Evolutionary conservation across 2,329 filamentous ascomycete species (phyloP).

Genomic region (Aspergillus sp.): DNA sequence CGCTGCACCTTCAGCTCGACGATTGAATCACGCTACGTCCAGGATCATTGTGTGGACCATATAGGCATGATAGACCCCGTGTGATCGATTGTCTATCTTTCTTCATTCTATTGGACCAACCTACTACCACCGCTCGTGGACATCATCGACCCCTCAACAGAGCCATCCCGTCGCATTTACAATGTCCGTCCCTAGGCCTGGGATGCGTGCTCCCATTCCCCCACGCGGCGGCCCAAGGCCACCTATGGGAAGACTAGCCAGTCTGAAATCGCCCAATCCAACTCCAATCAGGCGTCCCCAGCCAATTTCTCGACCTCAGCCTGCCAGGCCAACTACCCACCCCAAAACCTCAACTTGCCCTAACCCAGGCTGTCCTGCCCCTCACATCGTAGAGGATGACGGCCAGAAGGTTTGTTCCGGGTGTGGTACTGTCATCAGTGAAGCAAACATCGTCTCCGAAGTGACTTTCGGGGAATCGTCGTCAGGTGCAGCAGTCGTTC

Average conservation of each 20-base stretch:
- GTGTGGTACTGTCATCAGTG: constrained; percentile 81
- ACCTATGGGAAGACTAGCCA: constrained; percentile 43
- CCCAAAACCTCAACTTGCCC: constrained; percentile 47
- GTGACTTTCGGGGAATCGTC: constrained; percentile 87
- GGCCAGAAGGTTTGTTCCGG: constrained; percentile 67
- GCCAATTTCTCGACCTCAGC: constrained; percentile 32
- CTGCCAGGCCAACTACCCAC: constrained; percentile 36
- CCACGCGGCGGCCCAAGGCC: constrained; percentile 28
- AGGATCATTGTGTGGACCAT: not conserved
- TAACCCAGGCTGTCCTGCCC: constrained; percentile 48
- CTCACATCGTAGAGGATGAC: constrained; percentile 50
- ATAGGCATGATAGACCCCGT: not conserved
- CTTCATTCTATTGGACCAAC: not conserved
- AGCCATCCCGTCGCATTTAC: constrained; percentile 1
- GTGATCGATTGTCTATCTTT: too few relatives aligned
- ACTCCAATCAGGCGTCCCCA: constrained; percentile 43
- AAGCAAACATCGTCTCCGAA: constrained; percentile 88
- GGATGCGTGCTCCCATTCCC: constrained; percentile 35
- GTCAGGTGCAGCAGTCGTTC: constrained; percentile 82
- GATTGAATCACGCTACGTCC: not conserved
- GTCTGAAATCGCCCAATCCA: constrained; percentile 40
- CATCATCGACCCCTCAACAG: not conserved
- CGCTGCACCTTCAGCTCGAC: not conserved
- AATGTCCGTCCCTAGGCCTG: constrained; percentile 39
- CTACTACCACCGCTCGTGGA: not conserved